Conservation (phyloP, 805 yeast species). For the Myxozyma lipomycoides region DNA sequence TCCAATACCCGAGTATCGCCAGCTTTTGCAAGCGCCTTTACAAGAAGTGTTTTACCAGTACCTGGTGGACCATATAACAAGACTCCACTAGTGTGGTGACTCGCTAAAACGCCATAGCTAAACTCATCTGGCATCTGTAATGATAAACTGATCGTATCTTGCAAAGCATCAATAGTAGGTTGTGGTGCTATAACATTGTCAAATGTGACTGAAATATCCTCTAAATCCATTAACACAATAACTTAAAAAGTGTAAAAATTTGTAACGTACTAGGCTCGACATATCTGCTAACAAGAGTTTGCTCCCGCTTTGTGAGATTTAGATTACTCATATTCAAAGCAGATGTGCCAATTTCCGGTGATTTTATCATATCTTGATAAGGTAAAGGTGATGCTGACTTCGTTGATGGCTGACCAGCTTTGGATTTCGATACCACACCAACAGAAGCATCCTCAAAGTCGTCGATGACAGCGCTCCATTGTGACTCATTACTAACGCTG, state of each 20-base stretch:
- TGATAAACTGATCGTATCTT: constrained; percentile 18
- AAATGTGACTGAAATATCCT: constrained; percentile 16
- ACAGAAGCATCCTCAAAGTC: not conserved
- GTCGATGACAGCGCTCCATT: not conserved
- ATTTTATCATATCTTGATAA: not conserved
- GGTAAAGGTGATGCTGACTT: not conserved
- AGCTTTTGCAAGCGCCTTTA: constrained; percentile 97
- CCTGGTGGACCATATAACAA: constrained; percentile 97
- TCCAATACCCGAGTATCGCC: constrained; percentile 96
- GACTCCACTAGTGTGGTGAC: constrained; percentile 71
- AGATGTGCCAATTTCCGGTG: not conserved
- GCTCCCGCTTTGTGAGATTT: constrained; percentile 16
- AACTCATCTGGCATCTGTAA: constrained; percentile 25
- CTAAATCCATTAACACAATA: not conserved
- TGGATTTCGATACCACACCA: not conserved
- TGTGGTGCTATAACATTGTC: constrained; percentile 17
- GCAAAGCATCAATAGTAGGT: constrained; percentile 17
- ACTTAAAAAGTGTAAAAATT: not conserved
- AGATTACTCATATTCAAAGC: not conserved
- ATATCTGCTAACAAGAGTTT: constrained; percentile 7
- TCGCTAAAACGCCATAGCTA: constrained; percentile 23
- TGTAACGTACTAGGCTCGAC: constrained; percentile 10
- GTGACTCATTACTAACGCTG: not conserved
- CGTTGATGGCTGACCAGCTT: not conserved
- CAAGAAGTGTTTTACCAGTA: constrained; percentile 92